These are phyloP conservation scores for Lasiodiplodia sp. DNA, from an alignment of 2,329 filamentous ascomycete species.

Conservation along the genomic window DNA sequence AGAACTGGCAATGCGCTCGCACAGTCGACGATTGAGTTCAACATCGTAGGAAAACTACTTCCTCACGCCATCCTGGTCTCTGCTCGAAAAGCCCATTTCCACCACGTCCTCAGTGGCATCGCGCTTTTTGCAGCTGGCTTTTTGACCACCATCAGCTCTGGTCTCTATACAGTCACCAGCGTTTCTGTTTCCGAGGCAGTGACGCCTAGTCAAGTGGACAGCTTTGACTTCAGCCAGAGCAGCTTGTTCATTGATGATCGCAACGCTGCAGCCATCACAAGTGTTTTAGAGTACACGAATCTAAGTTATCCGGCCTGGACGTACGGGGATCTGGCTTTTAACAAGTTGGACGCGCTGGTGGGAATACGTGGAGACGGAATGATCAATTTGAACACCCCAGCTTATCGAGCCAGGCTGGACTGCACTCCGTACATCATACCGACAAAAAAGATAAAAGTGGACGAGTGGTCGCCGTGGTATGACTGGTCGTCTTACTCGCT, in stretches of 20 bases:
- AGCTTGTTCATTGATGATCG: not conserved
- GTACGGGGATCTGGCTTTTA: not conserved
- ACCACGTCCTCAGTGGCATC: not conserved
- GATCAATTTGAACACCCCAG: not conserved
- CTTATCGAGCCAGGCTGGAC: not conserved
- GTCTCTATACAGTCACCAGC: not conserved
- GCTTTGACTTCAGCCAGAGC: not conserved
- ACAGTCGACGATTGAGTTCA: not conserved
- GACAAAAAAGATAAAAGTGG: not conserved
- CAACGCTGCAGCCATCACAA: constrained; percentile 1
- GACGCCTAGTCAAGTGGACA: not conserved
- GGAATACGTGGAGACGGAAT: not conserved
- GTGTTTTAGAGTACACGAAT: constrained; percentile 2
- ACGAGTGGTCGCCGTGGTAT: not conserved
- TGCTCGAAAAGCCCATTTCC: not conserved
- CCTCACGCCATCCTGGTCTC: not conserved
- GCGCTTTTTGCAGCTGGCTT: not conserved
- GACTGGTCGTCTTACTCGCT: not conserved
- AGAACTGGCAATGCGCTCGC: not conserved
- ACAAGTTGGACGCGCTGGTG: not conserved
- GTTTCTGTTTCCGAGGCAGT: not conserved
- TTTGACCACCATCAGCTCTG: constrained; percentile 4
- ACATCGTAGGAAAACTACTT: not conserved
- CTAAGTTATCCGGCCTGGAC: constrained; percentile 1
- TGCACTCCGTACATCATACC: not conserved